Evolutionary conservation across 2,329 filamentous ascomycete species (phyloP).

Genomic region (Aspergillus brunneoviolaceus): DNA sequence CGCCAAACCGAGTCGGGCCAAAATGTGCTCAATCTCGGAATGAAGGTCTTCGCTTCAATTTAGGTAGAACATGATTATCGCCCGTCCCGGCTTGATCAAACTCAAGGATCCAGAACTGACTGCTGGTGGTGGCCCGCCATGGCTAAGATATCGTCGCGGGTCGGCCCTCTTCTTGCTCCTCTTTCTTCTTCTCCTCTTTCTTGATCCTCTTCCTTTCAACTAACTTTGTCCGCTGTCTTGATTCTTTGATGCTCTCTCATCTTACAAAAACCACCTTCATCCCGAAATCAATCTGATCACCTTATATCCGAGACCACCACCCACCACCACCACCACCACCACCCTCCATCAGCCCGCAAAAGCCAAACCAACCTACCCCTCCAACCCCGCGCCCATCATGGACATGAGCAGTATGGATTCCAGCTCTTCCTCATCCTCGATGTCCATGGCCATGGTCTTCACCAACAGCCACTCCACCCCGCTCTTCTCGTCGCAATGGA

Average conservation of each 20-base stretch:
- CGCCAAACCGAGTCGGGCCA: conserved; percentile 9
- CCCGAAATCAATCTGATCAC: neutral
- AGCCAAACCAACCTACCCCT: neutral
- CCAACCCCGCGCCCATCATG: conserved; percentile 10
- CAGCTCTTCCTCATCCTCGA: conserved; percentile 15
- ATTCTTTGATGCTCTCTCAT: neutral
- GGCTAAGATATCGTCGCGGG: neutral
- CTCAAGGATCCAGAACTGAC: neutral
- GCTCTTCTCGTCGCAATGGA: conserved; percentile 70
- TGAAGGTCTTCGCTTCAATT: conserved; percentile 4
- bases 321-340: too few relatives aligned
- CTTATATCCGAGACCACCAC: neutral
- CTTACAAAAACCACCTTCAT: neutral
- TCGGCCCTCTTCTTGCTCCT: neutral
- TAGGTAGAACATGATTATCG: too few relatives aligned
- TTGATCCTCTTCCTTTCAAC: neutral
- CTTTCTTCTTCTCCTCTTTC: neutral
- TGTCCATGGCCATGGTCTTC: conserved; percentile 42
- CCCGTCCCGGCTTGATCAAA: too few relatives aligned
- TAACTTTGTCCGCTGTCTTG: neutral
- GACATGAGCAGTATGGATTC: conserved; percentile 21
- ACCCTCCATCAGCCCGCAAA: too few relatives aligned
- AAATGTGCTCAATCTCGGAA: conserved; percentile 21
- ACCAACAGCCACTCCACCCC: conserved; percentile 62
- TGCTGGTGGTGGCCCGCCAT: neutral